phyloP scores from a whole-genome alignment of 2,329 filamentous ascomycete species.

The Cladosporium cucumerinum region DNA sequence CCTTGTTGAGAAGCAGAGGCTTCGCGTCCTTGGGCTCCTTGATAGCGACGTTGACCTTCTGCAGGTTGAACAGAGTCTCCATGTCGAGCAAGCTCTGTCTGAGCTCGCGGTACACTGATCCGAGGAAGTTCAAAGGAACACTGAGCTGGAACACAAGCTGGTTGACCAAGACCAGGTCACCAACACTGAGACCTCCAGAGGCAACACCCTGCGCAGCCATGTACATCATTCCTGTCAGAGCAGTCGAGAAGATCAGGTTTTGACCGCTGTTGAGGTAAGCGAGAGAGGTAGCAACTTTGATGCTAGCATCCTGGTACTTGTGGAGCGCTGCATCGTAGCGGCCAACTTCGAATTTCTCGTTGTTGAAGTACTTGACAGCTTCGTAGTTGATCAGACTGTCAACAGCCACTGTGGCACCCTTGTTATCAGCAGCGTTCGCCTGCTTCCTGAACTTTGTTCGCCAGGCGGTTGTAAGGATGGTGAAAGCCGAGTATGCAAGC shows the following conservation, averaged over 20 bases:
- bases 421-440: constrained; percentile 94
- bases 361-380: constrained; percentile 99
- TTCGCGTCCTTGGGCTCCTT: constrained; percentile 72
- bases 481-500: constrained; percentile 93
- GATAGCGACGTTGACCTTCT: constrained; percentile 91
- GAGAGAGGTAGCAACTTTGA: constrained; percentile 93
- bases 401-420: constrained; percentile 88
- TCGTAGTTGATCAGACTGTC: constrained; percentile 99
- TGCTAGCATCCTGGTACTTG: constrained; percentile 87
- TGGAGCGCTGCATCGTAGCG: constrained; percentile 85
- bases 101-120: constrained; percentile 95
- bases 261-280: constrained; percentile 92
- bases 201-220: constrained; percentile 88
- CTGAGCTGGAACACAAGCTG: constrained; percentile 98
- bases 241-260: constrained; percentile 93
- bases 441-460: constrained; percentile 93
- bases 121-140: constrained; percentile 93
- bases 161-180: constrained; percentile 97
- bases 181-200: constrained; percentile 76
- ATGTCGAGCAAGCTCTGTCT: constrained; percentile 94
- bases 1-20: constrained; percentile 66
- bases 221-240: constrained; percentile 97
- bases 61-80: constrained; percentile 96
- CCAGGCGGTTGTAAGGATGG: constrained; percentile 94
- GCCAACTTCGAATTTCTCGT: constrained; percentile 88